Conservation (phyloP, 495 filamentous ascomycete species). For the Hyaloscypha hepaticicola region DNA sequence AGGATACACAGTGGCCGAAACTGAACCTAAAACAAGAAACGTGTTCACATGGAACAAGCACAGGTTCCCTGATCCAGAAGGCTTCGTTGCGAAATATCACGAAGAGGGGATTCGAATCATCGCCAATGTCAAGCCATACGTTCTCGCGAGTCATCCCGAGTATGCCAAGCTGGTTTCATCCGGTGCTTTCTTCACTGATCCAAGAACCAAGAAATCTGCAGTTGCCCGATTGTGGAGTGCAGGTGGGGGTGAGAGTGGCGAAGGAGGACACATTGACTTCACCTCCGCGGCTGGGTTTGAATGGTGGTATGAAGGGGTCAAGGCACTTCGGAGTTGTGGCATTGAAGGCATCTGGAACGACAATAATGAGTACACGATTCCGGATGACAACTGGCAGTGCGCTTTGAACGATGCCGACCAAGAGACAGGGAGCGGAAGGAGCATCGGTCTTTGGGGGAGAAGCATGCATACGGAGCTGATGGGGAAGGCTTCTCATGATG, state of each 20-base stretch:
- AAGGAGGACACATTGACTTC: conserved; percentile 70
- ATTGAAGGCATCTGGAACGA: conserved; percentile 77
- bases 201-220: conserved; percentile 50
- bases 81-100: conserved; percentile 59
- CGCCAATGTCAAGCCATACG: conserved; percentile 71
- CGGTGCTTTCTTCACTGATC: conserved; percentile 61
- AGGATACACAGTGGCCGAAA: conserved; percentile 67
- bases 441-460: conserved; percentile 63
- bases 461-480: conserved; percentile 64
- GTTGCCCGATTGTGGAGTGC: conserved; percentile 65
- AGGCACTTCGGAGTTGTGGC: conserved; percentile 56
- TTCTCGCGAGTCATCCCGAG: conserved; percentile 61
- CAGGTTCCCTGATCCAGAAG: conserved; percentile 64
- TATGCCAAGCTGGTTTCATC: conserved; percentile 53
- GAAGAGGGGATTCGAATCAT: conserved; percentile 60
- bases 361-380: conserved; percentile 71
- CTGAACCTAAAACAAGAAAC: conserved; percentile 62
- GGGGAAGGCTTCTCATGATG: conserved; percentile 65
- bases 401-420: conserved; percentile 38
- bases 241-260: conserved; percentile 63
- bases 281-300: conserved; percentile 60
- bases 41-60: conserved; percentile 71
- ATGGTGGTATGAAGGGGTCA: conserved; percentile 67
- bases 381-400: conserved; percentile 60
- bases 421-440: conserved; percentile 4